Conservation (phyloP, 345 rosid species). For the Streptanthus diversifolius region DNA sequence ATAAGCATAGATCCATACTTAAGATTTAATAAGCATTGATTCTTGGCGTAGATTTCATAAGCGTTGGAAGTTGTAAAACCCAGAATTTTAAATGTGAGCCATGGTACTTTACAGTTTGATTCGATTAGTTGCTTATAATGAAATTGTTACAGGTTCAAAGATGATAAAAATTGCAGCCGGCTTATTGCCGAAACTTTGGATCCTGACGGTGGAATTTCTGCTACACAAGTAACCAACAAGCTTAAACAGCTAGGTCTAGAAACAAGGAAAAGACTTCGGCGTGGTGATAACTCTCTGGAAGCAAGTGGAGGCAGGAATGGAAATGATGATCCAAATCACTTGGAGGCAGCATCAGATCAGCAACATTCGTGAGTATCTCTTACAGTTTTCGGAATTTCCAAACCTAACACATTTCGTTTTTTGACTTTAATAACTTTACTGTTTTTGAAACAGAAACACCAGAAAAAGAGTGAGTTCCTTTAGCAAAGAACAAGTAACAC, state of each 20-base stretch:
- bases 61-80: not conserved
- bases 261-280: conserved; percentile 51
- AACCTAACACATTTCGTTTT: conserved; percentile 6
- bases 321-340: conserved; percentile 35
- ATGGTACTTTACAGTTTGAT: not conserved
- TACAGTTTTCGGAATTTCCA: not conserved
- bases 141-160: conserved; percentile 60
- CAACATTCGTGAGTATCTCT: conserved; percentile 54
- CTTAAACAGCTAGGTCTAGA: conserved; percentile 80
- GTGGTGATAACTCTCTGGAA: conserved; percentile 23
- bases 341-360: conserved; percentile 32
- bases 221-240: conserved; percentile 80
- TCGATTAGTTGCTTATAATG: conserved; percentile 24
- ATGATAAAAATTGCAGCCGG: conserved; percentile 48
- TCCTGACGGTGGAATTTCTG: conserved; percentile 65
- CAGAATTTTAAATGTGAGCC: not conserved
- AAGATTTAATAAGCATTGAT: not conserved
- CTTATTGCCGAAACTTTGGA: conserved; percentile 67
- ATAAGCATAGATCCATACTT: not conserved
- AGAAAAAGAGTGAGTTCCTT: conserved; percentile 67
- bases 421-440: conserved; percentile 18
- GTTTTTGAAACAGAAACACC: conserved; percentile 50
- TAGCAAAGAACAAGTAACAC: conserved; percentile 74
- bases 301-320: conserved; percentile 36
- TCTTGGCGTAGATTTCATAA: not conserved